Base-by-base conservation (phyloP, 352 stramenopile genomes). In the Globisporangium echinulatum region DNA sequence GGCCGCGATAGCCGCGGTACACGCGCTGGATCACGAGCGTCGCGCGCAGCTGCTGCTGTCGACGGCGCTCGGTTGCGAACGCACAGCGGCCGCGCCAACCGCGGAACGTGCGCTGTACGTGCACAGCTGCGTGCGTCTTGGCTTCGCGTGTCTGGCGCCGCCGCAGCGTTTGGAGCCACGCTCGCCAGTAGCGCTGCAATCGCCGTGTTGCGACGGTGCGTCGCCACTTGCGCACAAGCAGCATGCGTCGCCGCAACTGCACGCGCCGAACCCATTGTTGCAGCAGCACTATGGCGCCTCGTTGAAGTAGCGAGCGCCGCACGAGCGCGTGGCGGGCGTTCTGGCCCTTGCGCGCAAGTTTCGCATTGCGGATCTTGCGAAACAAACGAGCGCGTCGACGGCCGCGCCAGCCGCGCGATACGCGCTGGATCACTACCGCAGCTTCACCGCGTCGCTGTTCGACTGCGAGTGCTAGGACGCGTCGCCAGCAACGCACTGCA, bases 281-380 rank as follows among this genome's bases (percentile, higher is more conserved):
- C 25, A 91, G 63, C 7, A 64, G 67, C 5, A 84, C 49, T 3
- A 61, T 72, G 2, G 75, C 79, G 0, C 82, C 82, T 33, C 63
- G 62, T 9, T 60, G 66, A 37, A 88, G 62, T 48, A 92, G 75
- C 7, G 67, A 58, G 14, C 70, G 67, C 7, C 77, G 77, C n/a
- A 83, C 56, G 53, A 84, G 70, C 13, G 72, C 69, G 58, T 88
- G 70, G 0, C 61, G 60, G 0, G 79, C 76, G 44, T 87, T 82
- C 65, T 88, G 79, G 0, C 76, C 76, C 50, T 76, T 79, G 42
- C 62, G 69, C 10, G 74, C 73, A 46, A 63, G 73, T 43, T 74
- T 80, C 33, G 69, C 75, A n/a, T 68, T 71, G 19, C 72, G 74
- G 48, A 92, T 85, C 67, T 90, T 90, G 25, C 79, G 74, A 59